Evolutionary conservation across 2,329 filamentous ascomycete genomes (phyloP), one percentile per base, ranked within the genome.

Genomic region (Fusarium napiforme): DNA sequence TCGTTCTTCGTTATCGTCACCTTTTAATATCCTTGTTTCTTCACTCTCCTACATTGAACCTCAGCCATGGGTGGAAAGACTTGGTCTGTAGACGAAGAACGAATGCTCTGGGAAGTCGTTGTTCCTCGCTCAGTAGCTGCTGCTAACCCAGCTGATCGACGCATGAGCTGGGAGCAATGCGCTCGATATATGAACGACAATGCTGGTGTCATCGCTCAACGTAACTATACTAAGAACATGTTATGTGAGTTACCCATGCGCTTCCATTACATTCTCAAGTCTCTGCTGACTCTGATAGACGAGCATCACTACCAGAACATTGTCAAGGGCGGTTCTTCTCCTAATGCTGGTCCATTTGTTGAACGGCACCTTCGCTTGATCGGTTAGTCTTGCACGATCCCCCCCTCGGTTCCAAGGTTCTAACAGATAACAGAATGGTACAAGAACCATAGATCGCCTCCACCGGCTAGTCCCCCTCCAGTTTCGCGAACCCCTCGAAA

Each of bases 1-100:
- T 55, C 50, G 28, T 66, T 28, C 34, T 23, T 45, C 43, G n/a
- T n/a, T 68, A 26, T 30, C 40, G 57, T 43, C 37, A 46, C 47
- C 30, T 30, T 53, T 32, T 28, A 40, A 56, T 52, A 63, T 49
- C 49, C 28, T 53, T 58, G 30, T 10, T 42, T 43, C 30, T 58
- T 58, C 28, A 32, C 26, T 37, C 42, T 16, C 36, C 21, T 36
- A 32, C 40, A 36, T 36, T 26, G 52, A 23, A 19, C 19, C 50
- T 55, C 34, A 39, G 82, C 32, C 30, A 88, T 89, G 87, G 86
- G 84, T 9, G 87, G 86, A 30, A 87, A 84, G 69, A 79, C 84
- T 9, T 89, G 87, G 87, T 83, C 85, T 1, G 64, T 64, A 0
- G 77, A 82, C 2, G 87, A 89, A 68, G 87, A 89, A 77, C 62